phyloP scores from a whole-genome alignment of 148 eudicot species.

The Diospyros lotus region DNA sequence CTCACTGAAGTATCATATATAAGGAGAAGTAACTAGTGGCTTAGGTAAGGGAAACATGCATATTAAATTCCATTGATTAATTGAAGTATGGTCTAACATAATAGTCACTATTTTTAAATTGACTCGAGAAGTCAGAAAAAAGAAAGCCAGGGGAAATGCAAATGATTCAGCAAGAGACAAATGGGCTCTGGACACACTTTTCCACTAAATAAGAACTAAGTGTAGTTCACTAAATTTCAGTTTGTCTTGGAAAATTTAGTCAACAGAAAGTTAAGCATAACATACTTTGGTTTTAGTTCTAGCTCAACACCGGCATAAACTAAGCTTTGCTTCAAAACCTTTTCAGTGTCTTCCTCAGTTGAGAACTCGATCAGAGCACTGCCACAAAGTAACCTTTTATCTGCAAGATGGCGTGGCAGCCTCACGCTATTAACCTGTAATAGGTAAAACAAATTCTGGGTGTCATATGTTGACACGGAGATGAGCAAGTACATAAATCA shows the following conservation, averaged over 20 bases:
- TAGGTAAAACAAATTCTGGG: not conserved
- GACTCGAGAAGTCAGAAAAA: too few relatives aligned
- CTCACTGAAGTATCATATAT: not conserved
- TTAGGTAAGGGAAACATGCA: too few relatives aligned
- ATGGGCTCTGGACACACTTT: too few relatives aligned
- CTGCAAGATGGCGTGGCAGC: constrained; percentile 76
- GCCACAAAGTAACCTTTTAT: constrained; percentile 70
- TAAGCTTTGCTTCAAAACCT: constrained; percentile 61
- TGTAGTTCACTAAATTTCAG: too few relatives aligned
- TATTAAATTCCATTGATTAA: too few relatives aligned
- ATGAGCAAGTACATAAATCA: not conserved
- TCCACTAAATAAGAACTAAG: too few relatives aligned
- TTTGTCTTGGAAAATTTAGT: too few relatives aligned
- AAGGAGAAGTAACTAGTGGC: not conserved
- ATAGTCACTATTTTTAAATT: too few relatives aligned
- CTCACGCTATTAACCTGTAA: constrained; percentile 91
- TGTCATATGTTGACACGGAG: not conserved
- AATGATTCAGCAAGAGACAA: too few relatives aligned
- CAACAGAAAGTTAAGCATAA: constrained; percentile 3
- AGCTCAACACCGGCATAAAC: constrained; percentile 61
- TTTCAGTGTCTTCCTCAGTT: constrained; percentile 71
- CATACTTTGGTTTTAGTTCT: constrained; percentile 83
- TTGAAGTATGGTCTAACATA: too few relatives aligned
- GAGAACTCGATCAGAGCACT: constrained; percentile 88
- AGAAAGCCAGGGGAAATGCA: too few relatives aligned